Percentiles rank a stretch among this genome's conserved stretches.
Conservation (phyloP, 208 protist species). For the Acanthamoeba healyi region DNA sequence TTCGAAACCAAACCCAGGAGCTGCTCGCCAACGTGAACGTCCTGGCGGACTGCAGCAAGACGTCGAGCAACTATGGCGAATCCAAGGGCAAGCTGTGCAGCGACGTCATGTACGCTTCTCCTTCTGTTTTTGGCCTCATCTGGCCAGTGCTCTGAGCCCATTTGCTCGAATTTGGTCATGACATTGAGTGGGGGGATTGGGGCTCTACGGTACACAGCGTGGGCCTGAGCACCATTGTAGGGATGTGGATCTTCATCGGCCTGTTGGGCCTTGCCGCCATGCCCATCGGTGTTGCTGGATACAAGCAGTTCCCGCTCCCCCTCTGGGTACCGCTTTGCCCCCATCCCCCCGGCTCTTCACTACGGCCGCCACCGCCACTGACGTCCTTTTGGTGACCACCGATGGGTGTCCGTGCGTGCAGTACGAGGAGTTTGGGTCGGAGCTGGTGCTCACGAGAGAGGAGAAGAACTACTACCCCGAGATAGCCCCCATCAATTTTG, state of each 20-base stretch:
- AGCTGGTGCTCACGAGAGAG: conserved; percentile 58
- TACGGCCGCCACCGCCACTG: too few relatives aligned
- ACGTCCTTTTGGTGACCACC: conserved; percentile 12
- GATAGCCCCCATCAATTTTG: conserved; percentile 25
- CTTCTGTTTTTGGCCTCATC: neutral
- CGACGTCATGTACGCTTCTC: conserved; percentile 25
- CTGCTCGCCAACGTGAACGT: neutral
- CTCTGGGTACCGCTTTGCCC: conserved; percentile 14
- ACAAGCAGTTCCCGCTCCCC: conserved; percentile 32
- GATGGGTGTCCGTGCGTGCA: neutral
- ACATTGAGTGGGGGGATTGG: too few relatives aligned
- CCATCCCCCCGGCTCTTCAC: too few relatives aligned
- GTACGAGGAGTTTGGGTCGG: conserved; percentile 66
- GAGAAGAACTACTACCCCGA: conserved; percentile 63
- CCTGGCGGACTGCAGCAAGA: neutral
- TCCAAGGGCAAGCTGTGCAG: conserved; percentile 52
- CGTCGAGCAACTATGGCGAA: conserved; percentile 5
- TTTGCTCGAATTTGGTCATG: neutral
- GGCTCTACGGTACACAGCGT: too few relatives aligned
- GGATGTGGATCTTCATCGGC: conserved; percentile 63
- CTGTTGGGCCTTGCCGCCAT: conserved; percentile 51
- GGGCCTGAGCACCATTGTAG: conserved; percentile 48
- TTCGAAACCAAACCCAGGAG: conserved; percentile 8
- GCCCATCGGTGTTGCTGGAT: conserved; percentile 19
- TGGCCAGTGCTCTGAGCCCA: neutral